phyloP scores from a whole-genome alignment of 2,329 filamentous ascomycete species.

The Exophiala xenobiotica region DNA sequence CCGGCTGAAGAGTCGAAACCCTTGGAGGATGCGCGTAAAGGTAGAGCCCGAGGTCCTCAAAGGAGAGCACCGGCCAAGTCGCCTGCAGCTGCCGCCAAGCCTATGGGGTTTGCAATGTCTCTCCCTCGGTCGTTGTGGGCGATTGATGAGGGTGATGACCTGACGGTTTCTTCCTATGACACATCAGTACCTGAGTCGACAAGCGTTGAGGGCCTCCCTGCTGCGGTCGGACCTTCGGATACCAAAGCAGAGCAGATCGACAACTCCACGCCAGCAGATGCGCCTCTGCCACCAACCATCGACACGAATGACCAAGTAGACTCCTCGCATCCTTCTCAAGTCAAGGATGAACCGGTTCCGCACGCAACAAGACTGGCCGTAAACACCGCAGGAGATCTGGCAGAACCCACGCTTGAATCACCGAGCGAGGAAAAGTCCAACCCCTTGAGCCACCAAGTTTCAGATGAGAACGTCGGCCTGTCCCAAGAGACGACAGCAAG shows the following conservation, averaged over 20 bases:
- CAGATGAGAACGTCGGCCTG: constrained; percentile 18
- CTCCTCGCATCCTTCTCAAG: background rate
- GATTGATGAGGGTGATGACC: constrained; percentile 26
- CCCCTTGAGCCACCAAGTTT: constrained; percentile 15
- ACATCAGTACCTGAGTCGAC: background rate
- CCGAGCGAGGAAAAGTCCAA: constrained; percentile 35
- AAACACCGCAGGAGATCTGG: constrained; percentile 38
- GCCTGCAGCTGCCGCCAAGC: constrained; percentile 20
- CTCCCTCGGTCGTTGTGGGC: constrained; percentile 27
- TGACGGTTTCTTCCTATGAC: constrained; percentile 18
- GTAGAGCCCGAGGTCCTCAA: constrained; percentile 82
- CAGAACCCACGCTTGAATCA: constrained; percentile 40
- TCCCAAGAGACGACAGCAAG: constrained; percentile 27
- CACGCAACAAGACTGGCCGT: constrained; percentile 37
- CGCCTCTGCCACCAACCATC: constrained; percentile 10
- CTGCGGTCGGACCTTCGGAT: constrained; percentile 1
- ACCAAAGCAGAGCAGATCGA: constrained; percentile 73
- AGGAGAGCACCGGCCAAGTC: constrained; percentile 67
- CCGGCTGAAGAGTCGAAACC: constrained; percentile 65
- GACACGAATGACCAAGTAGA: constrained; percentile 18
- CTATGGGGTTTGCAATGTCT: constrained; percentile 23
- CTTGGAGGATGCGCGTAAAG: constrained; percentile 85
- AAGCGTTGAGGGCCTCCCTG: constrained; percentile 7
- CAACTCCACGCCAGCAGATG: constrained; percentile 52
- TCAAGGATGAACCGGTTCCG: constrained; percentile 16